Evolutionary conservation across 2,329 filamentous ascomycete genomes (phyloP).

Genomic region (Aspergillus arachidicola): DNA sequence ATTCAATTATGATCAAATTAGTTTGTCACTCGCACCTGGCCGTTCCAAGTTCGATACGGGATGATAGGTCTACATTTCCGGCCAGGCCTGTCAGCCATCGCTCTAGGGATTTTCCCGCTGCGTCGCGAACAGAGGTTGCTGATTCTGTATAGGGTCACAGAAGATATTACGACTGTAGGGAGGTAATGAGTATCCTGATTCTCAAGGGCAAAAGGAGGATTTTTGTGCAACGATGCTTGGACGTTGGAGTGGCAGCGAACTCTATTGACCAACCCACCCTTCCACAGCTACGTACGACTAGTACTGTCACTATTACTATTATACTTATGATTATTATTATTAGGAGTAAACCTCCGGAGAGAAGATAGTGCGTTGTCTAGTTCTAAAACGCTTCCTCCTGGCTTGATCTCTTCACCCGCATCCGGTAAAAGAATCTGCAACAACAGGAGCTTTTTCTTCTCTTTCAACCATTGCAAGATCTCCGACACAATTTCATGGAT

Average conservation of each 20-base stretch:
- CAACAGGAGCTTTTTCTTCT: neutral
- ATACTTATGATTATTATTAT: neutral
- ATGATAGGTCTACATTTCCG: neutral
- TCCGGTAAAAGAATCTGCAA: neutral
- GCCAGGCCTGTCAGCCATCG: neutral
- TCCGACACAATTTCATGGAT: neutral
- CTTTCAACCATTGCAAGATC: neutral
- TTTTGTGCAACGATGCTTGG: conserved; percentile 1
- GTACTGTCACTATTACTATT: neutral
- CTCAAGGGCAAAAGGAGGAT: neutral
- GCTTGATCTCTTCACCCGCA: neutral
- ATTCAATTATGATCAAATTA: neutral
- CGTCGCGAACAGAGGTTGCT: neutral
- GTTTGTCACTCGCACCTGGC: neutral
- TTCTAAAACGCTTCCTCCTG: neutral
- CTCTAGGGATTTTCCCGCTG: neutral
- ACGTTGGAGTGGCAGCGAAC: neutral
- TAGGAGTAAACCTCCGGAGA: neutral
- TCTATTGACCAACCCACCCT: neutral
- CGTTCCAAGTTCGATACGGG: neutral
- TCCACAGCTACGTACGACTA: neutral
- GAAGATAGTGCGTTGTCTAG: neutral
- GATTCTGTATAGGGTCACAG: neutral
- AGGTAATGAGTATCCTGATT: conserved; percentile 1
- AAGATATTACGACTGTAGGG: neutral